phyloP scores from a whole-genome alignment of 768 basidiomycete species.

The Kwoniella pini region DNA sequence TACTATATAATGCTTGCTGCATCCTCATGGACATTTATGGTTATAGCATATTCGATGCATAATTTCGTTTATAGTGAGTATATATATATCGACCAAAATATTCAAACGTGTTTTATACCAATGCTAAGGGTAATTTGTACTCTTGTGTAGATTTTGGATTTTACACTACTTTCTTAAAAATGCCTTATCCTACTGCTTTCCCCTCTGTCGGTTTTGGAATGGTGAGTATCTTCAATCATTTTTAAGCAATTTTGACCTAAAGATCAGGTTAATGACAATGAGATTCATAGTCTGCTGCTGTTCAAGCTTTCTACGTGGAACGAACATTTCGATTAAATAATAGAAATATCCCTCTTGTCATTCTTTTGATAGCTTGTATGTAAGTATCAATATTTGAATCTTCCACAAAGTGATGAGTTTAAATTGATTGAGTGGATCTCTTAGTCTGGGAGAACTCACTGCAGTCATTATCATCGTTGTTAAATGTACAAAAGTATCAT shows the following conservation, averaged over 20 bases:
- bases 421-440: too few relatives aligned
- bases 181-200: not conserved
- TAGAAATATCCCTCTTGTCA: not conserved
- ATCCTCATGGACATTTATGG: not conserved
- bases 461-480: not conserved
- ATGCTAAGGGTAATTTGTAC: too few relatives aligned
- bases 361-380: not conserved
- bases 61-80: slow-evolving; percentile 7
- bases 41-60: slow-evolving; percentile 1
- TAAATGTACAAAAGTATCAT: not conserved
- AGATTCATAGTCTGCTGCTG: not conserved
- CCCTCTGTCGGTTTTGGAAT: not conserved
- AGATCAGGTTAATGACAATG: too few relatives aligned
- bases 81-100: not conserved
- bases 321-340: slow-evolving; percentile 9
- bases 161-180: not conserved
- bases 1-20: not conserved
- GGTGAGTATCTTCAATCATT: not conserved
- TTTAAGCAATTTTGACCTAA: too few relatives aligned
- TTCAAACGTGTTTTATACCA: too few relatives aligned
- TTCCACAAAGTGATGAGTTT: not conserved
- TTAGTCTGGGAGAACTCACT: too few relatives aligned
- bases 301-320: slow-evolving; percentile 6
- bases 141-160: not conserved
- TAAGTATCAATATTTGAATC: not conserved